A percentile compares a stretch with the other conserved stretches of the same genome.
Conservation (phyloP, 2,329 filamentous ascomycete species). For the Xylaria sp. region DNA sequence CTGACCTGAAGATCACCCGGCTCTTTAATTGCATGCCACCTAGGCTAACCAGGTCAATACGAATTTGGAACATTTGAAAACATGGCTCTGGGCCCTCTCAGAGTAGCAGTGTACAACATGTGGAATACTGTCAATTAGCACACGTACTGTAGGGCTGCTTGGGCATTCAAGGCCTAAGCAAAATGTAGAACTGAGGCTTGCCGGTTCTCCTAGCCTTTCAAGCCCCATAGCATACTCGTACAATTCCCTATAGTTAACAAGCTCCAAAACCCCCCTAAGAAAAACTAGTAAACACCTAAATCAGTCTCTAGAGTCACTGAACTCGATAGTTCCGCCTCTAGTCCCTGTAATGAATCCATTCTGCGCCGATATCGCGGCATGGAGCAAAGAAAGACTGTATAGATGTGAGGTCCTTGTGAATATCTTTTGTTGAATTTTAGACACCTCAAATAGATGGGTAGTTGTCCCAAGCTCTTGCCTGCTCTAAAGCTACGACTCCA, state of each 20-base stretch:
- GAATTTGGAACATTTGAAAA: slow-evolving; percentile 16
- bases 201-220: neutral
- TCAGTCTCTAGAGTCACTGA: neutral
- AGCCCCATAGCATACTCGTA: slow-evolving; percentile 16
- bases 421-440: neutral
- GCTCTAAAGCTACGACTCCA: too few relatives aligned
- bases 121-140: slow-evolving; percentile 10
- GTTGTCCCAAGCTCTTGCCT: neutral
- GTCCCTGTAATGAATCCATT: neutral
- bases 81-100: slow-evolving; percentile 24
- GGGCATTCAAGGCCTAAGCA: neutral
- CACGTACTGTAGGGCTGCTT: slow-evolving; percentile 10
- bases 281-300: neutral
- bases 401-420: neutral
- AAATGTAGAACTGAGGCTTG: neutral
- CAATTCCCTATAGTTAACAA: neutral
- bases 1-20: neutral
- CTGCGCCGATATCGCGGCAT: slow-evolving; percentile 22
- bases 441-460: neutral
- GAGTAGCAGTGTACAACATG: slow-evolving; percentile 1
- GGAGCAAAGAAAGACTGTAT: neutral
- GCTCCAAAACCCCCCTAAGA: neutral
- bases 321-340: neutral
- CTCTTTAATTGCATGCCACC: slow-evolving; percentile 5
- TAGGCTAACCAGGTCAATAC: slow-evolving; percentile 6